These are phyloP conservation scores for Vigna trinervia DNA, from an alignment of 306 rosid species.

Conservation along the genomic window DNA sequence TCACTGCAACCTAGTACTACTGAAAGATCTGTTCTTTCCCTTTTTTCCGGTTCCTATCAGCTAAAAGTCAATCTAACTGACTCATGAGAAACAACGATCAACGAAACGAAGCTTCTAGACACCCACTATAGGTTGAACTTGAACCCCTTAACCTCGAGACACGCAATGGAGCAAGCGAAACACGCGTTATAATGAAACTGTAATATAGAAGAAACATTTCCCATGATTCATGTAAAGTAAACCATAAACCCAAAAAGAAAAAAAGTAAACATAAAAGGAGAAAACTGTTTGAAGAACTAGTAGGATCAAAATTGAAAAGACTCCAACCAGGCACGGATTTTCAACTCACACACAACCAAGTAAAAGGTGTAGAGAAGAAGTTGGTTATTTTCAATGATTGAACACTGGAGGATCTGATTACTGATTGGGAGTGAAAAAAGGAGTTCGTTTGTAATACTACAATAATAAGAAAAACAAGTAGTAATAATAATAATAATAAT, in stretches of 20 bases:
- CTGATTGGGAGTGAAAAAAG: constrained; percentile 48
- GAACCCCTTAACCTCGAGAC: constrained; percentile 1
- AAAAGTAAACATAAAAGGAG: not conserved
- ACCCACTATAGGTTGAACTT: not conserved
- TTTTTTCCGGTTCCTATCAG: not conserved
- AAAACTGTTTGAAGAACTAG: constrained; percentile 38
- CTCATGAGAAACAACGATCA: not conserved
- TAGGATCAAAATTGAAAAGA: not conserved
- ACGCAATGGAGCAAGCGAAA: constrained; percentile 9
- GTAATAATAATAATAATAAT: not conserved
- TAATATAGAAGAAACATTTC: constrained; percentile 34
- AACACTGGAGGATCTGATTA: constrained; percentile 35
- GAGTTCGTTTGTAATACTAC: not conserved
- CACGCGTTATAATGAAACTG: constrained; percentile 49
- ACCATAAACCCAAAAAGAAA: not conserved
- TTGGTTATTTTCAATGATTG: constrained; percentile 68
- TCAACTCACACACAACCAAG: constrained; percentile 20
- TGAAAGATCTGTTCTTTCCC: constrained; percentile 39
- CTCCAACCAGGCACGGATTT: constrained; percentile 39
- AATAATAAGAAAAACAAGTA: not conserved
- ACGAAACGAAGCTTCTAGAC: constrained; percentile 39
- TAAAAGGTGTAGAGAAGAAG: constrained; percentile 11
- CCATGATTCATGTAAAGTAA: constrained; percentile 41
- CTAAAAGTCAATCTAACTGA: constrained; percentile 4
- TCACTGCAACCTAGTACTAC: constrained; percentile 35